Conservation (phyloP, 441 rosid genomes). For the Jatropha podagrica region DNA sequence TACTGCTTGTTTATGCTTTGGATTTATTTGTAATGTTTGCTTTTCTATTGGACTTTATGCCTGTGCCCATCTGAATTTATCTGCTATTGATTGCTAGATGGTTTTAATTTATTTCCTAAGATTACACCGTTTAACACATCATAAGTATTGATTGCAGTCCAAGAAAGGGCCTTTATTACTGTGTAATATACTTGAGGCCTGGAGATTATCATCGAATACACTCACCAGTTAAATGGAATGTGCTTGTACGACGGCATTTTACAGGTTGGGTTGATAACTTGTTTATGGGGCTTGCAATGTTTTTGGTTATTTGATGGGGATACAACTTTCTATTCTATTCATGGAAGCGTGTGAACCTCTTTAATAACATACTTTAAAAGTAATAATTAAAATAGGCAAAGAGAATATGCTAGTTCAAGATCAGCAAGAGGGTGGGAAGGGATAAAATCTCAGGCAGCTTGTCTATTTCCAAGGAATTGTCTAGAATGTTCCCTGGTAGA, state of each 20-base stretch:
- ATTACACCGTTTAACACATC: neutral
- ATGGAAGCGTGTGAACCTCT: neutral
- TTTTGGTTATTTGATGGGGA: neutral
- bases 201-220: constrained; percentile 96
- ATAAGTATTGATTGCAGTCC: constrained; percentile 57
- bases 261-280: constrained; percentile 45
- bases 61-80: neutral
- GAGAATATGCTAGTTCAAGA: neutral
- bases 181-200: constrained; percentile 88
- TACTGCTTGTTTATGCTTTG: neutral
- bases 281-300: neutral
- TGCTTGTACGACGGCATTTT: constrained; percentile 83
- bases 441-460: constrained; percentile 3
- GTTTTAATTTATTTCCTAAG: neutral
- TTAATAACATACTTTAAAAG: neutral
- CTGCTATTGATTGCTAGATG: neutral
- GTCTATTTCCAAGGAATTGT: constrained; percentile 3
- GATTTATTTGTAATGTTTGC: constrained; percentile 9
- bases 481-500: neutral
- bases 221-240: constrained; percentile 91
- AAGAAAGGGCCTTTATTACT: constrained; percentile 84
- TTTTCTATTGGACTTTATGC: neutral
- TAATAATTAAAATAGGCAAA: neutral
- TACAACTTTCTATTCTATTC: neutral
- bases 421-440: neutral